Evolutionary conservation across 2,329 filamentous ascomycete genomes (phyloP), one percentile per base, ranked within the genome.

Genomic region (Ceratocystis lukuohia): DNA sequence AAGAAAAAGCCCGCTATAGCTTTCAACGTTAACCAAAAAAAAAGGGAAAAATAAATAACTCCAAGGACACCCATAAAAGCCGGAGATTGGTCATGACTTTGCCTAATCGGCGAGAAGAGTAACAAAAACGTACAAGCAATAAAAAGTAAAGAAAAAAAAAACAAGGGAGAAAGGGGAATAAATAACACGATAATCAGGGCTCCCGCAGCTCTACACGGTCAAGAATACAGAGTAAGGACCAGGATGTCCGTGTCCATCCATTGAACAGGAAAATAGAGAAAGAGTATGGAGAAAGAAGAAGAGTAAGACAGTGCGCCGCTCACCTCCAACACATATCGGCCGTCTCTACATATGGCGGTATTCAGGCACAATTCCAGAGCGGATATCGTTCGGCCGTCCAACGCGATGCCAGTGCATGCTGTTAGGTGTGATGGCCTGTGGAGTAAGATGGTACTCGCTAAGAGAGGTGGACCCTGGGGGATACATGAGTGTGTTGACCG

Each of bases 401-500:
- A 93, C 76, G 7, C 88, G 88, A 70, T 92, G 87, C 72, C 94
- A 89, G 74, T 93, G 88, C 87, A 95, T 91, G 76, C 91, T 83
- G 68, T 84, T 81, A 64, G 88, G 85, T 80, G 78, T 76, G 74
- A 83, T 71, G 79, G 78, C 76, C 74, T 83, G 72, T 8, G 75
- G 71, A 6, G 46, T 65, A 5, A 89, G 78, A 70, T 88, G 80
- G 73, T 91, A 88, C 71, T 88, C 83, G 69, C 93, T 87, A 69
- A 95, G 82, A 6, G 90, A 90, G 7, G 85, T 82, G 28, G 89
- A 88, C 0, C 91, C 89, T 5, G 91, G 90, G 41, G 92, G 92
- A 67, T 94, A 91, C 37, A 96, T 80, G n/a, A 97, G 82, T 0
- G 91, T 96, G 71, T 94, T 91, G 68, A 96, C 90, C 68, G 90